Conservation (phyloP, 164 flowering plant genomes). For the Santalum album region DNA sequence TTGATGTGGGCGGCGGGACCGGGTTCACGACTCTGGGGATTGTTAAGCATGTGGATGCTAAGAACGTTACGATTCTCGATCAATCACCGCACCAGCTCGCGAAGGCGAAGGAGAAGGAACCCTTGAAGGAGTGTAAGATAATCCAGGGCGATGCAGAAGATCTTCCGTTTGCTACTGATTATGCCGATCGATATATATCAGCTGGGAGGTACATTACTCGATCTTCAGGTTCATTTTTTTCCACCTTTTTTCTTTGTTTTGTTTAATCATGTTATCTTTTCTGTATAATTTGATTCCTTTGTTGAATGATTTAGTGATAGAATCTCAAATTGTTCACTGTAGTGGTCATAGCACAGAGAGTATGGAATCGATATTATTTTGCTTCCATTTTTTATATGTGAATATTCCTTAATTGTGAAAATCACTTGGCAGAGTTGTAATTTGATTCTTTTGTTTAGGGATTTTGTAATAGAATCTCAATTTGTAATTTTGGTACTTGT, state of each 20-base stretch:
- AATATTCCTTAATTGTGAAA: too few species aligned
- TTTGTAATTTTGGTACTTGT: too few species aligned
- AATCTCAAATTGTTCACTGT: too few species aligned
- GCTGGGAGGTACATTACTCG: conserved; percentile 55
- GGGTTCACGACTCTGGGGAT: conserved; percentile 69
- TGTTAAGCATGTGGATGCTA: conserved; percentile 71
- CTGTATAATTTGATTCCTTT: neutral
- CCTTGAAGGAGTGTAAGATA: conserved; percentile 52
- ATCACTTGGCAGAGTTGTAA: too few species aligned
- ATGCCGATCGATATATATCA: conserved; percentile 65
- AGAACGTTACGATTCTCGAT: conserved; percentile 67
- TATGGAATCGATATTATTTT: too few species aligned
- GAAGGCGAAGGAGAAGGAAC: conserved; percentile 71
- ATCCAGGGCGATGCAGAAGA: conserved; percentile 80
- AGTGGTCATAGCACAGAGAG: too few species aligned
- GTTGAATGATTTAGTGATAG: neutral
- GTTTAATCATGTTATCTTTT: too few species aligned
- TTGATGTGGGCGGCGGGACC: conserved; percentile 79
- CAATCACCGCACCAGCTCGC: conserved; percentile 83
- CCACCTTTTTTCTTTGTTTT: neutral
- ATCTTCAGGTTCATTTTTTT: neutral
- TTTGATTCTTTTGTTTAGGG: too few species aligned
- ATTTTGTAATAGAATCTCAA: too few species aligned
- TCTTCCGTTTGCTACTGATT: conserved; percentile 62
- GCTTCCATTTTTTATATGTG: too few species aligned